Conservation (phyloP, 2,329 filamentous ascomycete species). For the Stenocarpella maydis region DNA sequence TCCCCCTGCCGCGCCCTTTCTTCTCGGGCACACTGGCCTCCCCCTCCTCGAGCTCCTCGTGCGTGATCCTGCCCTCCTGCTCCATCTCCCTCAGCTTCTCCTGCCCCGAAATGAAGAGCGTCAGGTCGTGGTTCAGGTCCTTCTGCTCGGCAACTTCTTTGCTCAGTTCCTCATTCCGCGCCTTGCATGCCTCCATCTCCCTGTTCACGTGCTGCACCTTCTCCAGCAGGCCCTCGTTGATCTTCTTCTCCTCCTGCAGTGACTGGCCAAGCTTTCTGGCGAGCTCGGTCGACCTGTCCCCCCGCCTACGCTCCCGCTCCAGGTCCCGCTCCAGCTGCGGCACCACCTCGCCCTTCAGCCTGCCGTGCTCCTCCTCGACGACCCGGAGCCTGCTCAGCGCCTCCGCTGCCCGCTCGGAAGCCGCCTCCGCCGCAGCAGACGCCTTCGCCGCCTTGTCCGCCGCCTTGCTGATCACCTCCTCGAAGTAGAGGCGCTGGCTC, state of each 20-base stretch:
- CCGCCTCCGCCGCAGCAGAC: conserved; percentile 70
- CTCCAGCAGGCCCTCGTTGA: conserved; percentile 82
- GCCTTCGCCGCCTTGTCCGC: conserved; percentile 88
- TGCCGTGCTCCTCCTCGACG: conserved; percentile 63
- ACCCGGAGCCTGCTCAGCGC: conserved; percentile 58
- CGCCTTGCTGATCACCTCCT: conserved; percentile 88
- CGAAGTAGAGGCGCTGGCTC: conserved; percentile 91
- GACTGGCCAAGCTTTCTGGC: conserved; percentile 78
- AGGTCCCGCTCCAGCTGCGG: conserved; percentile 77
- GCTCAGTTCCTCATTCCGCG: conserved; percentile 65
- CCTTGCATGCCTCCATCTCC: conserved; percentile 65
- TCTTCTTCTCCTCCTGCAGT: conserved; percentile 85
- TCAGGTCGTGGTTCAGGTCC: conserved; percentile 87
- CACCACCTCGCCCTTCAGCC: conserved; percentile 64
- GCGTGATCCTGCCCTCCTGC: conserved; percentile 63
- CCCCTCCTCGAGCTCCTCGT: conserved; percentile 79
- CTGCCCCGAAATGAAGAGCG: conserved; percentile 85
- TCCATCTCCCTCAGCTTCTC: conserved; percentile 80
- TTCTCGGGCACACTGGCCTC: conserved; percentile 72
- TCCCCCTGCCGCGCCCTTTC: conserved; percentile 46
- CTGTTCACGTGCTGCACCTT: conserved; percentile 79
- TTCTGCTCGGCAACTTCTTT: conserved; percentile 75
- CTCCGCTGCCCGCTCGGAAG: conserved; percentile 58
- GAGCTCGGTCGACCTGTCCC: conserved; percentile 76
- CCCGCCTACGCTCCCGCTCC: conserved; percentile 71